Evolutionary conservation across 1,284 basidiomycete genomes (phyloP).

Genomic region (Ustilago loliicola): DNA sequence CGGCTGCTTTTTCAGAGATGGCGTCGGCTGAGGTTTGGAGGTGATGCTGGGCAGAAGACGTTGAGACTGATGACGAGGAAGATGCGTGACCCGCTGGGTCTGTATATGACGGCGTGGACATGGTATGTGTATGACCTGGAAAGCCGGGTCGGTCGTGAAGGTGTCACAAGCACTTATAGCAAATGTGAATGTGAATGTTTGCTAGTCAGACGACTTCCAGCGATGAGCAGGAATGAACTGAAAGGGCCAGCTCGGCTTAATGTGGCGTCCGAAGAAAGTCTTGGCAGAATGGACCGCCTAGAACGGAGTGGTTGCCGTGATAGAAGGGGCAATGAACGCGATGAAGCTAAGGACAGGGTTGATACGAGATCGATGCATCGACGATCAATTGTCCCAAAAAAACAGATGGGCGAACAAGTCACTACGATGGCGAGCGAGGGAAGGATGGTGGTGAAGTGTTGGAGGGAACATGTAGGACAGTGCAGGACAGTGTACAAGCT

Average conservation of each 20-base stretch:
- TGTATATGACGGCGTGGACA: constrained; percentile 5
- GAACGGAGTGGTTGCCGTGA: neutral
- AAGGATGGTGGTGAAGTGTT: neutral
- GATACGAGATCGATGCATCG: neutral
- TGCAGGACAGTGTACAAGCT: neutral
- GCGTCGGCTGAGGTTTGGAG: neutral
- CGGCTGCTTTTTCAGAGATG: neutral
- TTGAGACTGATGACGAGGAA: constrained; percentile 12
- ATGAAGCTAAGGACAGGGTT: neutral
- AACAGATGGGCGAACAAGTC: neutral
- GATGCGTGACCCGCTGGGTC: neutral
- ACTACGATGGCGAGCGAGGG: neutral
- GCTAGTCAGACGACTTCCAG: neutral
- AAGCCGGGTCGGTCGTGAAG: neutral
- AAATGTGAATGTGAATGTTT: neutral
- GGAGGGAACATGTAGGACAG: too few species aligned
- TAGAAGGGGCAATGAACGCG: neutral
- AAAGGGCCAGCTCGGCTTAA: neutral
- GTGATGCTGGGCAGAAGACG: neutral
- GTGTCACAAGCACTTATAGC: neutral
- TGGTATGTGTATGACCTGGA: neutral
- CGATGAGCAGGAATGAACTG: neutral
- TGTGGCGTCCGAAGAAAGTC: constrained; percentile 5
- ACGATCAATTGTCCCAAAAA: too few species aligned
- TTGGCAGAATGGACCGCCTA: neutral